These are phyloP conservation scores for Moniliella sp. DNA, from an alignment of 1,284 basidiomycete species.

Conservation along the genomic window DNA sequence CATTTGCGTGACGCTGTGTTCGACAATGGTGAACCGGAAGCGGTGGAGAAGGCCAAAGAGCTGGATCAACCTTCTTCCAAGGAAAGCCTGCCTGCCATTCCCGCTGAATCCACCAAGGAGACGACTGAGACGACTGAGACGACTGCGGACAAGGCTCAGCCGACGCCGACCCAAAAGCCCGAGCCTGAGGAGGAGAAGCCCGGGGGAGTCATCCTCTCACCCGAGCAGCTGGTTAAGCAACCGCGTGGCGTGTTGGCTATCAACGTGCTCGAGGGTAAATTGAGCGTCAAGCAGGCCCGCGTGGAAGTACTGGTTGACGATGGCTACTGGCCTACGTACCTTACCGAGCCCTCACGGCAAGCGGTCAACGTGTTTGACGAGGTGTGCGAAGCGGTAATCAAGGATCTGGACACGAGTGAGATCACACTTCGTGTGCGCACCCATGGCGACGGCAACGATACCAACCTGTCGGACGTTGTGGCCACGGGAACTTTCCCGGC, in stretches of 20 bases:
- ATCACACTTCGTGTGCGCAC: constrained; percentile 46
- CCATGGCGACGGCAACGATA: constrained; percentile 16
- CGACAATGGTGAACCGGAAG: constrained; percentile 42
- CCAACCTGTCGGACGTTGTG: too few relatives aligned
- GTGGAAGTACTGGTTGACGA: constrained; percentile 82
- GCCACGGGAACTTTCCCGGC: constrained; percentile 27
- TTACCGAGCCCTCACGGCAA: constrained; percentile 55
- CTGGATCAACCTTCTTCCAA: too few relatives aligned
- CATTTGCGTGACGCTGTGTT: constrained; percentile 58
- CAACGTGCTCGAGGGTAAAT: constrained; percentile 56
- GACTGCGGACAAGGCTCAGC: too few relatives aligned
- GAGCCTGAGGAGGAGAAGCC: too few relatives aligned
- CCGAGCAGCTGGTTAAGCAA: too few relatives aligned
- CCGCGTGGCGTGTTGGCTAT: constrained; percentile 74
- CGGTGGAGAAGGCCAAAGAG: constrained; percentile 39
- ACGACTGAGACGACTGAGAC: too few relatives aligned
- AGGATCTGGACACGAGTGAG: constrained; percentile 76
- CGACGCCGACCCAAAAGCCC: too few relatives aligned
- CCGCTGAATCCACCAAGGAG: too few relatives aligned
- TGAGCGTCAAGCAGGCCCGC: constrained; percentile 50
- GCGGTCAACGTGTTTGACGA: constrained; percentile 62
- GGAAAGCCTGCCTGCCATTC: too few relatives aligned
- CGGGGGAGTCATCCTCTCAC: too few relatives aligned
- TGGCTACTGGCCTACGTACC: constrained; percentile 43
- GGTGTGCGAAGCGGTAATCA: constrained; percentile 81